Base-by-base conservation (phyloP, 148 eudicot genomes). In the Rhododendron henanense region DNA sequence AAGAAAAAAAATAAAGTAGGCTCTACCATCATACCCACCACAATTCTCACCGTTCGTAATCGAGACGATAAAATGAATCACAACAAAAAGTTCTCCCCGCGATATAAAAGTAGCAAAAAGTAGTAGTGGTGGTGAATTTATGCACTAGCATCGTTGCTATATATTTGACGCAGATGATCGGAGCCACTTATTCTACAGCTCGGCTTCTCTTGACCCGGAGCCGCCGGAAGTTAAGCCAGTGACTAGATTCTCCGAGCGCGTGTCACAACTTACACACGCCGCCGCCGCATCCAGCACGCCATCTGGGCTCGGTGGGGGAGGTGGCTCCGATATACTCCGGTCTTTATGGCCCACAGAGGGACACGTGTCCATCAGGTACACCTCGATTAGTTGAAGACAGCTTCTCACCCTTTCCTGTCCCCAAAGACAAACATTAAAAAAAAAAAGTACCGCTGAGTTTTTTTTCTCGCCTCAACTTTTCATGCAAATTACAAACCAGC, bases 371-470 rank as follows among this genome's bases (percentile, higher is more conserved):
- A 85, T 67, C 78, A 88, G 13, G 59, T 88, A 88, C 83, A 78
- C 87, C 28, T 87, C 88, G 88, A 90, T 88, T 78, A 88, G 87
- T 88, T 85, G 89, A 75, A 83, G 89, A 87, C 92, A 90, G 87
- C 90, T 88, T 63, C 86, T 87, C 89, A 88, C 90, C 87, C 74
- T 78, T 85, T 87, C 89, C 90, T 90, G 84, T 79, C 44, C 65
- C 84, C 57, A 16, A 73, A 81, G 45, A 74, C 76, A 83, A 44
- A 33, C 14, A 23, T 39, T 41, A 41, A 41, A 41, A 5, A 14
- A 25, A 79, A 25, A 2, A 15, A n/a, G 31, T 31, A 28, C 2
- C 33, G 13, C 15, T 31, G 16, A 13, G 11, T 63, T n/a, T 63
- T 63, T 63, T 63, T 65, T n/a, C 67, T 21, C 3, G 8, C 67